Percentiles rank a stretch among this genome's conserved stretches.
Conservation (phyloP, 768 basidiomycete species). For the Macrolepiota fuliginosa region DNA sequence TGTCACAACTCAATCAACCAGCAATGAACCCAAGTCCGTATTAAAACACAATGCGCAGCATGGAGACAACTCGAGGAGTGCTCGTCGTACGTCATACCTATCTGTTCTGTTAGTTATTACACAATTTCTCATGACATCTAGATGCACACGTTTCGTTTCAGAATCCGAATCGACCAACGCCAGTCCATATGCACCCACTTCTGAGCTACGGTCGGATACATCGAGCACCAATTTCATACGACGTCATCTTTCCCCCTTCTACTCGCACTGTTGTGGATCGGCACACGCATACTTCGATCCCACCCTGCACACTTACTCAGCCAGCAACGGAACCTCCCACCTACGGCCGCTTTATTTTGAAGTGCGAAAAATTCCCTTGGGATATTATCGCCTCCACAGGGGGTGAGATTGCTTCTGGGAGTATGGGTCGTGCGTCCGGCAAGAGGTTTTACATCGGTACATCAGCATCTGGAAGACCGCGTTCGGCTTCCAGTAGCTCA, state of each 20-base stretch:
- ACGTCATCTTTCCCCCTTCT: conserved; percentile 55
- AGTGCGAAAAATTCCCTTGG: conserved; percentile 62
- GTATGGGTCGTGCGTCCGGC: background rate
- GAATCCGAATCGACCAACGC: conserved; percentile 30
- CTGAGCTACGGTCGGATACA: conserved; percentile 55
- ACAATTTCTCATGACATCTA: conserved; percentile 10
- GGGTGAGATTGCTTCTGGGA: conserved; percentile 13
- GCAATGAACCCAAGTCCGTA: conserved; percentile 39
- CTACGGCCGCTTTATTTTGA: conserved; percentile 42
- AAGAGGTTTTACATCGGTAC: conserved; percentile 17
- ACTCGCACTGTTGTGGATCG: conserved; percentile 56
- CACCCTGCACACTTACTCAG: conserved; percentile 53
- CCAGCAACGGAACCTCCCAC: conserved; percentile 66
- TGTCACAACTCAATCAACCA: conserved; percentile 25
- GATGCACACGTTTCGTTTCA: conserved; percentile 32
- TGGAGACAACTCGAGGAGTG: conserved; percentile 27
- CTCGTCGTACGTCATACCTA: conserved; percentile 34
- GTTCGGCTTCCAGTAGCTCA: background rate
- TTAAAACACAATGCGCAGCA: conserved; percentile 45
- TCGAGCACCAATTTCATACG: conserved; percentile 61
- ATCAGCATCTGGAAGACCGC: conserved; percentile 3
- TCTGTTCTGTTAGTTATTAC: background rate
- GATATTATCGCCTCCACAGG: conserved; percentile 42
- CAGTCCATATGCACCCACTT: conserved; percentile 62
- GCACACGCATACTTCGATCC: conserved; percentile 50